A percentile compares a stretch with the other conserved stretches of the same genome.
phyloP scores from a whole-genome alignment of 129 eudicot genomes.

The Rutidosis leptorrhynchoides region DNA sequence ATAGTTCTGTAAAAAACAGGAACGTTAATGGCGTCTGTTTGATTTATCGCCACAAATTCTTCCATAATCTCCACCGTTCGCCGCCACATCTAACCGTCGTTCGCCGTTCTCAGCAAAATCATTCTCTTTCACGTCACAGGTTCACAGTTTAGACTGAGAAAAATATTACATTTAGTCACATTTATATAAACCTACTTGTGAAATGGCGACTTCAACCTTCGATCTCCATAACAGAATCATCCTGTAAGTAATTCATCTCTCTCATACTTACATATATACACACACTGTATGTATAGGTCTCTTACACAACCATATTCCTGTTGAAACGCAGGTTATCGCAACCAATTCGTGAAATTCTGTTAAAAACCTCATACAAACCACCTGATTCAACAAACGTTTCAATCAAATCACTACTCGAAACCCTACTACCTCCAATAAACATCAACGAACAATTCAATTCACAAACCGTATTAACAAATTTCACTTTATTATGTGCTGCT shows the following conservation, averaged over 20 bases:
- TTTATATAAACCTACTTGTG: not conserved
- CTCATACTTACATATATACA: not conserved
- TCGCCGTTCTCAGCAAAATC: not conserved
- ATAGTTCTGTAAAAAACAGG: too few species aligned
- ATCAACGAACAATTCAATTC: conserved; percentile 11
- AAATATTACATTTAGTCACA: not conserved
- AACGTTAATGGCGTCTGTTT: too few species aligned
- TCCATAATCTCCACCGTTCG: not conserved
- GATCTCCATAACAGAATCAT: conserved; percentile 38
- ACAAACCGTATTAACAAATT: conserved; percentile 34
- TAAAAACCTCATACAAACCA: conserved; percentile 39
- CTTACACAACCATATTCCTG: not conserved
- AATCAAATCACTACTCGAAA: conserved; percentile 54
- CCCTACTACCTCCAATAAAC: conserved; percentile 45
- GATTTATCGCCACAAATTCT: not conserved
- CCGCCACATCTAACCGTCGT: not conserved
- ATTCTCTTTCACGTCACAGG: too few species aligned
- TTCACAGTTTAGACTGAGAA: too few species aligned
- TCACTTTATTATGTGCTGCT: conserved; percentile 67
- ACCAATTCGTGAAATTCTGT: conserved; percentile 46
- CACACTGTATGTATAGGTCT: not conserved
- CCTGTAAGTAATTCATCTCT: conserved; percentile 31
- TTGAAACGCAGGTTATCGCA: conserved; percentile 49
- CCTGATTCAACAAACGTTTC: conserved; percentile 59
- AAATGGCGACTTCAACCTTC: conserved; percentile 43